A percentile compares a stretch with the other conserved stretches of the same genome.
These are phyloP conservation scores for Rhodosporidiobolus sp. DNA, from an alignment of 768 basidiomycete genomes.

Conservation along the genomic window DNA sequence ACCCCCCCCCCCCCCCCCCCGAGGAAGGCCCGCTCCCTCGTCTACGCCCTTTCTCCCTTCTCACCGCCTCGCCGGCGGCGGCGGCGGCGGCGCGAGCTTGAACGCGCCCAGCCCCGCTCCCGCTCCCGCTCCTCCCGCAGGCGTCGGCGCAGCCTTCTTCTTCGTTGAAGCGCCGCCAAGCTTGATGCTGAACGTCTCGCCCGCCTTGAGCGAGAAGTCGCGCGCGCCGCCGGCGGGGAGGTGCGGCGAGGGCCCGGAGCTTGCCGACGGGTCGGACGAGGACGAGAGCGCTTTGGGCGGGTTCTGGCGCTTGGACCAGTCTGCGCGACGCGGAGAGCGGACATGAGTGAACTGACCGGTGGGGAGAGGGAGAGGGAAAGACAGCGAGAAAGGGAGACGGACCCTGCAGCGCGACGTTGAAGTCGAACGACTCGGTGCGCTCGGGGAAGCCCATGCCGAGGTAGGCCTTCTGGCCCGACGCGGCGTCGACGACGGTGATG, in stretches of 20 bases:
- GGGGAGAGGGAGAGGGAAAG: not conserved
- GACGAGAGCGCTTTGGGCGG: slow-evolving; percentile 22
- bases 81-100: slow-evolving; percentile 35
- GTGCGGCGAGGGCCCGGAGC: slow-evolving; percentile 22
- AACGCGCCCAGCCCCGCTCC: slow-evolving; percentile 25
- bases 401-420: slow-evolving; percentile 45
- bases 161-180: slow-evolving; percentile 37
- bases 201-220: slow-evolving; percentile 45
- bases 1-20: too few species aligned
- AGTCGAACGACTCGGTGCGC: slow-evolving; percentile 44
- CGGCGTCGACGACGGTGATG: slow-evolving; percentile 42
- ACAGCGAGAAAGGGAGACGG: not conserved
- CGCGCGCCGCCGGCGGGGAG: slow-evolving; percentile 16
- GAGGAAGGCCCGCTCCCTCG: too few species aligned
- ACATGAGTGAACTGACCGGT: not conserved
- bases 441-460: slow-evolving; percentile 46
- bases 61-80: slow-evolving; percentile 21
- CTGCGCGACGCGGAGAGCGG: not conserved
- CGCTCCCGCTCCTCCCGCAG: not conserved
- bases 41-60: not conserved
- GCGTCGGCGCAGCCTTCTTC: slow-evolving; percentile 10
- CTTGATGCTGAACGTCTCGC: slow-evolving; percentile 43
- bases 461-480: slow-evolving; percentile 34
- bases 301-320: slow-evolving; percentile 33
- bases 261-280: not conserved